Evolutionary conservation across 2,329 filamentous ascomycete species (phyloP), one percentile per base, ranked within the genome.

Genomic region (Remersonia thermophila): DNA sequence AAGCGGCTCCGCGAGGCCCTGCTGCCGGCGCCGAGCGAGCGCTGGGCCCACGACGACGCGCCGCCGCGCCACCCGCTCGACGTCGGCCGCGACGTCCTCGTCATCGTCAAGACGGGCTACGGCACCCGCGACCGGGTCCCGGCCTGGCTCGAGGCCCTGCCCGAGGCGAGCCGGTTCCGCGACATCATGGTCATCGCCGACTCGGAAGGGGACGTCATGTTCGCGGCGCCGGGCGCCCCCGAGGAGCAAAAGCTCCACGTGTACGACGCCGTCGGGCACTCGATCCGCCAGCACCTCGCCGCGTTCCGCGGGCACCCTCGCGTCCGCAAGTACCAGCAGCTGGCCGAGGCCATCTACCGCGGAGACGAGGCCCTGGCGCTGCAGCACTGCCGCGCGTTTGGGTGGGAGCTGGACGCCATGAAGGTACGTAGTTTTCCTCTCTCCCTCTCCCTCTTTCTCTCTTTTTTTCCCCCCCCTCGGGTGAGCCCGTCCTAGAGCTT

Each of bases 21-120:
- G 7, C 27, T 16, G 2, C 16, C 33, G 3, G 38, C 35, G 13
- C 54, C 44, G 43, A 51, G 45, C 44, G 54, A 34, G 56, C 57
- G 18, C 0, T 49, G 47, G 47, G 40, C 43, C 13, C 36, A 39
- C 4, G 38, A 42, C n/a, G 36, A 39, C 3, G 13, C 33, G 3
- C 42, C 31, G 25, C 38, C 45, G n/a, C 44, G 42, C n/a, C 60
- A 62, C 37, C 58, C 62, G 3, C 52, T 71, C 37, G 58, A 69
- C 37, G 51, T 65, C 26, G 52, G 54, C 35, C 54, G 55, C 27
- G 68, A 73, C 37, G 59, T 71, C 7, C 66, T 62, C 23, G 58
- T 68, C 43, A 59, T 73, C 33, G 53, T 73, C 44, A 73, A 73
- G 54, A 72, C 69, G 4, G 69, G 69, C 20, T 73, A 69, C 48